Base-by-base conservation (phyloP, 257 asterid genomes). In the Gentiana macrophylla region DNA sequence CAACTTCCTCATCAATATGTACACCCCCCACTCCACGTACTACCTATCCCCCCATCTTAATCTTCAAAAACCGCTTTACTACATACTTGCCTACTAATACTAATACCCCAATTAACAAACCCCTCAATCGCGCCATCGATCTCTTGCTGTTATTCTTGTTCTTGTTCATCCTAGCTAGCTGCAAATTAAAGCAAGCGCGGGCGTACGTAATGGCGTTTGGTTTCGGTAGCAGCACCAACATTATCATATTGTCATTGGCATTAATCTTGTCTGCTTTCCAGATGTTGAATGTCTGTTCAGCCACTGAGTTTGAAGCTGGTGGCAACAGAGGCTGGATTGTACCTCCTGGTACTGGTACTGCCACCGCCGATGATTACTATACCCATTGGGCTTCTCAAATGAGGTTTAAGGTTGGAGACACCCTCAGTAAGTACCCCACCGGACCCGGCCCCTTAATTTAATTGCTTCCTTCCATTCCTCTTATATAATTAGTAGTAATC, bases 261-360 rank as follows among this genome's bases (percentile, higher is more conserved):
- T 3, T 54, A 8, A 35, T 66, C 5, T 54, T 55, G 38, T 58
- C 62, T 10, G 60, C 69, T 6, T 41, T 53, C 57, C 46, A 41
- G 2, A 57, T 61, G 53, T 12, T 63, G 35, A 2, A 47, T 37
- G 32, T 6, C 38, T 64, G 44, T 38, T 64, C 63, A 15, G 73
- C 79, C 45, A 59, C 73, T 12, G 86, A 86, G 68, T 80, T 77
- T 6, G 73, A 72, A 55, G 94, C 77, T 1, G 91, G 84, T 0
- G 89, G 71, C 54, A 61, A 70, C 8, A n/a, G 12, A 4, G 89
- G 94, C 12, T 84, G 92, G 95, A 45, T 59, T 8, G 80, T 84
- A 6, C 95, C 94, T 0, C 79, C 64, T 1, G 35, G 60, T 2
- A 81, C 76, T 56, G 67, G 67, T 65, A 72, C 0, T 24, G 24